Percentiles rank a stretch among this genome's conserved stretches.
Conservation (phyloP, 352 stramenopile species). For the Chrysophaeum taylorii region DNA sequence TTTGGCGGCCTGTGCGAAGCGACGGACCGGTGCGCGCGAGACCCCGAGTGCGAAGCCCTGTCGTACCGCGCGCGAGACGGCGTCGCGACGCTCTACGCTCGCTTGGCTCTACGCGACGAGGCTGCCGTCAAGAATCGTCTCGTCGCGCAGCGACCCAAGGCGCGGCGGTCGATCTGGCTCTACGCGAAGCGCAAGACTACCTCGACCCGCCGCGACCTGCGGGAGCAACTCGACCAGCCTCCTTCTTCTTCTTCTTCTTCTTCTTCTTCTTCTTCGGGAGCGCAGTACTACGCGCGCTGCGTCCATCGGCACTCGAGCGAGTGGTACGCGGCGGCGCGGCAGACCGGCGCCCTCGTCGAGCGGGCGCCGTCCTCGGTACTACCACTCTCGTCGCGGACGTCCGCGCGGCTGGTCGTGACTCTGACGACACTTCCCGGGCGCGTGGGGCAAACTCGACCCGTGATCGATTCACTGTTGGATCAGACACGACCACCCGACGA, state of each 20-base stretch:
- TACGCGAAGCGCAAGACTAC: not conserved
- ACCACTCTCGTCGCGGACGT: not conserved
- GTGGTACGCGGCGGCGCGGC: not conserved
- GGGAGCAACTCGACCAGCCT: no score
- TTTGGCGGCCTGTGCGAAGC: not conserved
- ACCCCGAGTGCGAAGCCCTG: not conserved
- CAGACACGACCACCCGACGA: not conserved
- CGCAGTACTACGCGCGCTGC: not conserved
- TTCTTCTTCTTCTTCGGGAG: not conserved
- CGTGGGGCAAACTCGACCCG: not conserved
- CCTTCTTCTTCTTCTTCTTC: not conserved
- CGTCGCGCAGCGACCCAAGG: not conserved
- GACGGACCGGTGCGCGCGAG: not conserved
- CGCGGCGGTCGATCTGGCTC: not conserved
- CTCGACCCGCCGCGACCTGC: not conserved
- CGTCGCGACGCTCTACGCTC: not conserved
- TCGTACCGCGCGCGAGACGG: not conserved
- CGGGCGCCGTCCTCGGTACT: no score
- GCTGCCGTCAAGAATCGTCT: not conserved
- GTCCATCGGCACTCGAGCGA: not conserved
- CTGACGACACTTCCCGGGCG: slow-evolving; percentile 5
- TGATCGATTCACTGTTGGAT: not conserved
- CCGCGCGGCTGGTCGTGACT: not conserved
- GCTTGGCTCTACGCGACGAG: not conserved
- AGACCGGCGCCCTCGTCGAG: not conserved